phyloP scores from a whole-genome alignment of 176 grass and related monocot genomes.

The Oryza coarctata region DNA sequence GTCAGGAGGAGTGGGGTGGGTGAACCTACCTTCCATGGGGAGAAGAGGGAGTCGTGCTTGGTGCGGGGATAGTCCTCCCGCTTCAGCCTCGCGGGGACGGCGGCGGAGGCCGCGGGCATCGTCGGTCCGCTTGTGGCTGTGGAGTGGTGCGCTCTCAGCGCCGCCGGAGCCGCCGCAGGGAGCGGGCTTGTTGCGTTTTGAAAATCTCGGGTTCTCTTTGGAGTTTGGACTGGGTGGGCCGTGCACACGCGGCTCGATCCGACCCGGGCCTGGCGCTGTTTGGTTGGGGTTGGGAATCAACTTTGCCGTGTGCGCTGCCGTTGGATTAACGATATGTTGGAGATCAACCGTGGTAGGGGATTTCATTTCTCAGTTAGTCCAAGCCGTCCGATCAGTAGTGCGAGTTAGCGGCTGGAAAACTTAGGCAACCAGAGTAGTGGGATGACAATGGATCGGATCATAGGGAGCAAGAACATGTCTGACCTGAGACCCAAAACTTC shows the following conservation, averaged over 20 bases:
- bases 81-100: slow-evolving; percentile 38
- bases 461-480: too few relatives aligned
- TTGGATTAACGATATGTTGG: neutral
- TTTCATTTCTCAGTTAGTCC: too few relatives aligned
- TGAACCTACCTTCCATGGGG: slow-evolving; percentile 67
- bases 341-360: too few relatives aligned
- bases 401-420: too few relatives aligned
- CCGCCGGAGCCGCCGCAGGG: slow-evolving; percentile 23
- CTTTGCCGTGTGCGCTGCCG: neutral
- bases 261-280: neutral
- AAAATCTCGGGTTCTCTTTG: slow-evolving; percentile 21
- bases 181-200: slow-evolving; percentile 29
- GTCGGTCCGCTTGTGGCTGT: neutral
- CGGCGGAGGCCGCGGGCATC: slow-evolving; percentile 32
- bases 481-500: too few relatives aligned
- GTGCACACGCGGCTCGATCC: neutral
- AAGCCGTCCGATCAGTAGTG: too few relatives aligned
- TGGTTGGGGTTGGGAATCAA: neutral
- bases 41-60: slow-evolving; percentile 87
- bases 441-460: too few relatives aligned
- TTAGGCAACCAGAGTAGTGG: too few relatives aligned
- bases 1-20: neutral
- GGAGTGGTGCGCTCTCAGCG: slow-evolving; percentile 16
- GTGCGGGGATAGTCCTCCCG: slow-evolving; percentile 75
- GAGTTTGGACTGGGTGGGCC: slow-evolving; percentile 7